Base-by-base conservation (phyloP, 1,284 basidiomycete genomes). In the Trichosporon ovoides region DNA sequence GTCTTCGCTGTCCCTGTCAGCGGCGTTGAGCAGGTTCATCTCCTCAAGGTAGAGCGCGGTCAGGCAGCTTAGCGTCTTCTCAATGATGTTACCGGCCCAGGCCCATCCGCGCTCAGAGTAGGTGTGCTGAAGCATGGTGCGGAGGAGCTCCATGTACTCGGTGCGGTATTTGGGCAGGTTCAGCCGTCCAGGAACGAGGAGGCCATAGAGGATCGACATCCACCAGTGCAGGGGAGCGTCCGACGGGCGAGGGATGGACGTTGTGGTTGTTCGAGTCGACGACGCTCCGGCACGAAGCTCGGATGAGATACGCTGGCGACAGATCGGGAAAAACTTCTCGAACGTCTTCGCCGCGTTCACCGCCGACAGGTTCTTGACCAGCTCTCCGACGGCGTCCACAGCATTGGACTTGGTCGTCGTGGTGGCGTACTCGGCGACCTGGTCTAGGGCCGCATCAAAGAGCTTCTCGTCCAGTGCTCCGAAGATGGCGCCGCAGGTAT, bases 191-290 rank as follows among this genome's bases (percentile, higher is more conserved):
- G 71, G 69, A 14, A 73, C 67, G 13, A 75, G 64, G 49, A 68
- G 64, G 20, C 71, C 70, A 56, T 69, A 68, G 36, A 74, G 52
- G 43, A 75, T 72, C 3, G 63, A 75, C 57, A 68, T 73, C 66
- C 53, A 93, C 91, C 94, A 98, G 74, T 97, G 93, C 54, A 98
- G 80, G 1, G 91, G 88, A 2, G 91, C 93, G 69, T 98, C 95
- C 7, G 89, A 89, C 4, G 91, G 85, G 2, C 90, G 82, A 0
- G 91, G 88, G 18, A 85, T 83, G 63, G 87, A 84, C 0, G 91
- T 93, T 3, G 87, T 87, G 2, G 93, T 98, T 9, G 91, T 97
- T 31, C 91, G 82, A 35, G 87, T 82, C 59, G 89, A 90, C n/a
- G 91, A 94, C 0, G 96, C 94, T 1, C 96, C 96, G 62, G 91